Percentiles rank a stretch among this genome's conserved stretches.
Evolutionary conservation across 1,284 basidiomycete genomes (phyloP).

Genomic region (Boletus sp.): DNA sequence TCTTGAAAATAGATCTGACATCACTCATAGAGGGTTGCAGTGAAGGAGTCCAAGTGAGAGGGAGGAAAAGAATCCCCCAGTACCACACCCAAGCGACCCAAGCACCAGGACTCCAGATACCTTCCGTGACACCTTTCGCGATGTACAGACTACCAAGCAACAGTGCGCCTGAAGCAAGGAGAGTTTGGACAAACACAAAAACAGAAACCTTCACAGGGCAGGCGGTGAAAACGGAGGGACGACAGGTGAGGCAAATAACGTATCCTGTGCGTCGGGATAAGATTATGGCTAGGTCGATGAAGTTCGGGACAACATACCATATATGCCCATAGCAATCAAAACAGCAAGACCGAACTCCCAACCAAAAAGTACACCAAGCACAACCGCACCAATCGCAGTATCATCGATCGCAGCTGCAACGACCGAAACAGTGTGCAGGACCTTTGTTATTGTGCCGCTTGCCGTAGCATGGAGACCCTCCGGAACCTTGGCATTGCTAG

Average conservation of each 20-base stretch:
- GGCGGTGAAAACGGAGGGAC: constrained; percentile 10
- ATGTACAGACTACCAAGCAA: constrained; percentile 59
- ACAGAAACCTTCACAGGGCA: constrained; percentile 38
- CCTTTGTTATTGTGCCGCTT: constrained; percentile 84
- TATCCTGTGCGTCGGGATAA: constrained; percentile 11
- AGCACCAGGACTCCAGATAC: constrained; percentile 28
- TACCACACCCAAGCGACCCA: constrained; percentile 32
- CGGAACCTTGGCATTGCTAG: constrained; percentile 6
- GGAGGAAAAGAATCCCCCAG: constrained; percentile 28
- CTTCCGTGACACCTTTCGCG: constrained; percentile 29
- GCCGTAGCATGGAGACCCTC: constrained; percentile 76
- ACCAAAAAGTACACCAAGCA: constrained; percentile 63
- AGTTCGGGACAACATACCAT: constrained; percentile 44
- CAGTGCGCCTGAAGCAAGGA: constrained; percentile 74
- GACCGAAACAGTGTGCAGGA: constrained; percentile 84
- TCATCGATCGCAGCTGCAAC: constrained; percentile 78
- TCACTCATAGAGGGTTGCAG: constrained; percentile 15
- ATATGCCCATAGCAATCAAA: constrained; percentile 71
- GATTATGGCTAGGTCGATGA: neutral
- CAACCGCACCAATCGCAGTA: constrained; percentile 62
- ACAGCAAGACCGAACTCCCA: constrained; percentile 70
- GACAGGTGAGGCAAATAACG: constrained; percentile 12
- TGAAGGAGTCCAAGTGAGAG: constrained; percentile 24
- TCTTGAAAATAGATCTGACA: constrained; percentile 48
- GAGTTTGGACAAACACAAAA: constrained; percentile 73